Percentiles rank a stretch among this genome's conserved stretches.
Conservation (phyloP, 768 basidiomycete species). For the Kwoniella europaea region DNA sequence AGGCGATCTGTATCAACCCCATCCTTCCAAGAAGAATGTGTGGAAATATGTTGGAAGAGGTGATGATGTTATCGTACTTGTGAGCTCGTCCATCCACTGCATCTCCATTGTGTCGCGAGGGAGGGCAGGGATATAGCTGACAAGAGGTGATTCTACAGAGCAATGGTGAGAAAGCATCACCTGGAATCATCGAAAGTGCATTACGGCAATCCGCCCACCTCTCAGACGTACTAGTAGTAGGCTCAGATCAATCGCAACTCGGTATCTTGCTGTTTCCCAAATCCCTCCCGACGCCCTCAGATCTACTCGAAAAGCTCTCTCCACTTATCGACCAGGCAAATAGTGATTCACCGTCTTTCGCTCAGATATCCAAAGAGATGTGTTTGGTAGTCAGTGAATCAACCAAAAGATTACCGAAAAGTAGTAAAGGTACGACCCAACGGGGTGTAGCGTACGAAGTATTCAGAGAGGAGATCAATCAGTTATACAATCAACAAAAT, state of each 20-base stretch:
- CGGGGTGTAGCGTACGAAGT: conserved; percentile 54
- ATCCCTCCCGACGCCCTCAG: not conserved
- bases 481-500: conserved; percentile 28
- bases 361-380: conserved; percentile 52
- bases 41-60: conserved; percentile 64
- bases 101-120: too few species aligned
- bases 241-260: conserved; percentile 62
- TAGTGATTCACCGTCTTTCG: conserved; percentile 47
- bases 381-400: conserved; percentile 34
- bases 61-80: conserved; percentile 64
- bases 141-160: conserved; percentile 32
- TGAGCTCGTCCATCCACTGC: conserved; percentile 20
- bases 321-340: conserved; percentile 41
- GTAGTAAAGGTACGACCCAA: conserved; percentile 57
- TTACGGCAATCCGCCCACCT: conserved; percentile 62
- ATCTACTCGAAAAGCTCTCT: conserved; percentile 14
- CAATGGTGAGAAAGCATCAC: conserved; percentile 66
- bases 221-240: conserved; percentile 65
- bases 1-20: conserved; percentile 64
- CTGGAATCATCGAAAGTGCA: conserved; percentile 64
- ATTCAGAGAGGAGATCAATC: conserved; percentile 47
- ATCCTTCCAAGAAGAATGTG: conserved; percentile 59
- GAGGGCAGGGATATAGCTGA: not conserved
- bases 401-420: conserved; percentile 45
- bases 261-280: conserved; percentile 63